A percentile compares a stretch with the other conserved stretches of the same genome.
Conservation (phyloP, 768 basidiomycete genomes). For the Neoboletus brunneissimus region DNA sequence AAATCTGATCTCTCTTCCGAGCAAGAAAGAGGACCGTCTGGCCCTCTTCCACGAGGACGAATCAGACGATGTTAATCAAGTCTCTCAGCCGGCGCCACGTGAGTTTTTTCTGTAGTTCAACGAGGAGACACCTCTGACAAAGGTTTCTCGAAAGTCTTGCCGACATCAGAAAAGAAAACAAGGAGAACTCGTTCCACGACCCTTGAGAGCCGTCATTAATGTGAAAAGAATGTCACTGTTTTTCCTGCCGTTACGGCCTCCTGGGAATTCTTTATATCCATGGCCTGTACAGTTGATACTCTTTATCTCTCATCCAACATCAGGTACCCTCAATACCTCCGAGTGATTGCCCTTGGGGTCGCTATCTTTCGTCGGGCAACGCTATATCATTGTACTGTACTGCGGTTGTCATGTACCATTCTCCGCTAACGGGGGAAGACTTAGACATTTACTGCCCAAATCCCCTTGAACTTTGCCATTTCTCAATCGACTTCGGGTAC, state of each 20-base stretch:
- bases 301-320: not conserved
- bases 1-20: not conserved
- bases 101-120: not conserved
- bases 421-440: not conserved
- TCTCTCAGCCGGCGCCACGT: not conserved
- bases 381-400: not conserved
- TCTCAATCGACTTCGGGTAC: not conserved
- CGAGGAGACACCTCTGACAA: not conserved
- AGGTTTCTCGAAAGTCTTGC: not conserved
- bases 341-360: not conserved
- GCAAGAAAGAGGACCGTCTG: conserved; percentile 5
- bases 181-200: not conserved
- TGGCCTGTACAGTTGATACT: not conserved
- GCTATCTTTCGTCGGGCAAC: not conserved
- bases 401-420: not conserved
- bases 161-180: not conserved
- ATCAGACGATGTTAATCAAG: not conserved
- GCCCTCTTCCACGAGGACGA: conserved; percentile 6
- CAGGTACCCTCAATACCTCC: not conserved
- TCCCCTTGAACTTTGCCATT: not conserved
- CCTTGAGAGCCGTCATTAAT: too few relatives aligned
- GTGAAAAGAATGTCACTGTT: not conserved
- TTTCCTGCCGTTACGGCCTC: not conserved
- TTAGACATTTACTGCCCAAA: not conserved
- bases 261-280: too few relatives aligned